Conservation (phyloP, 148 eudicot genomes). For the Camellia sinensis region DNA sequence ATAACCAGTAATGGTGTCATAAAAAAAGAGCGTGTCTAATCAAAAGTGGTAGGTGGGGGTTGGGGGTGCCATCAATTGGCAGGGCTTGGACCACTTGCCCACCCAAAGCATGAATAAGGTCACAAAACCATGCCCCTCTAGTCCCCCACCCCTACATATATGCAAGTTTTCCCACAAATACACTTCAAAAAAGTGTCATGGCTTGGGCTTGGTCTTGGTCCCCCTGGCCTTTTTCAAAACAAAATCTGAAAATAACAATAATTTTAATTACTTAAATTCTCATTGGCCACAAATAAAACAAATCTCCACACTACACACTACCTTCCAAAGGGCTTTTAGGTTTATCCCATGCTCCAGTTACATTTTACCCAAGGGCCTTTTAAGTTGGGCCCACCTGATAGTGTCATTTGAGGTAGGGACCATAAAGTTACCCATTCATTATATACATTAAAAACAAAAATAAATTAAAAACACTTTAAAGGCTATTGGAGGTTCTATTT, state of each 20-base stretch:
- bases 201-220: neutral
- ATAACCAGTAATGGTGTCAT: neutral
- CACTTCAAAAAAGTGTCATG: too few species aligned
- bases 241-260: too few species aligned
- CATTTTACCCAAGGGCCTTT: neutral
- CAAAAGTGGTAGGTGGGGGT: too few species aligned
- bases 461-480: neutral
- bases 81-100: neutral
- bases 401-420: neutral
- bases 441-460: too few species aligned
- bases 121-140: neutral
- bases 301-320: neutral
- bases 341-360: neutral
- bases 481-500: too few species aligned
- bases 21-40: too few species aligned
- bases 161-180: neutral
- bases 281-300: neutral
- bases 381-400: neutral
- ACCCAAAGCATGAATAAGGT: neutral
- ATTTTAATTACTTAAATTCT: too few species aligned
- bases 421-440: neutral
- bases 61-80: neutral
- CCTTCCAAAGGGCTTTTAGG: too few species aligned
- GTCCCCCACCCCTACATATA: neutral
- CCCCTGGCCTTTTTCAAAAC: neutral